Evolutionary conservation across 163 green algal genomes (phyloP), one percentile per base, ranked within the genome.

Genomic region (Prototheca wickerhamii): DNA sequence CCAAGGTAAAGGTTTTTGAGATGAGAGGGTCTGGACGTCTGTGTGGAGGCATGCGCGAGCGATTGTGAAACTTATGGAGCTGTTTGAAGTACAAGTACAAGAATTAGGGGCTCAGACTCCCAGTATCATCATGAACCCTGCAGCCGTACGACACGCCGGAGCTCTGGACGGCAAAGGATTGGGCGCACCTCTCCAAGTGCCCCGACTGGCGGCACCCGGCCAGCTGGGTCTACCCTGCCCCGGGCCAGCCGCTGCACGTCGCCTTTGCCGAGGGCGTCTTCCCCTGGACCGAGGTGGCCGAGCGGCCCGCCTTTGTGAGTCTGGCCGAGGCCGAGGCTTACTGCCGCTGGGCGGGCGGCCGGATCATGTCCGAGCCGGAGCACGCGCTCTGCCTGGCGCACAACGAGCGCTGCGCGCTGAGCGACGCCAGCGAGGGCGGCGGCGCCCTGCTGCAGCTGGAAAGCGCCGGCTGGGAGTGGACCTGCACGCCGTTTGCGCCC

Each of bases 401-500:
- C 25, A 37, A 52, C 44, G 60, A 28, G 33, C 15, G 12, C 30
- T 4, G 21, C 8, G 28, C 23, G 12, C 37, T n/a, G 40, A 55
- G 20, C 15, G 23, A 21, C 32, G 60, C 10, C 8, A 59, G 12
- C 10, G 52, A 21, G 2, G 28, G 28, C 3, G 23, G 31, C 0
- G 26, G 28, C 6, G 57, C 23, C 3, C 21, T 75, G 26, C n/a
- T 46, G 17, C n/a, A 67, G 7, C 50, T 87, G 60, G 18, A 65
- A 2, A n/a, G 35, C 3, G 64, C 58, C 8, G 82, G 82, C 34
- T 89, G 78, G 78, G 82, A 88, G 32, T 89, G 81, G 81, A 88
- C 82, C 1, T 40, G 23, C 59, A 83, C 72, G 4, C 32, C 34
- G 0, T 82, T 88, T 54, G 30, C 37, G 17, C 64, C 70, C 15